Evolutionary conservation across 1,284 basidiomycete species (phyloP).

Genomic region (Salmacisia buchloeana): DNA sequence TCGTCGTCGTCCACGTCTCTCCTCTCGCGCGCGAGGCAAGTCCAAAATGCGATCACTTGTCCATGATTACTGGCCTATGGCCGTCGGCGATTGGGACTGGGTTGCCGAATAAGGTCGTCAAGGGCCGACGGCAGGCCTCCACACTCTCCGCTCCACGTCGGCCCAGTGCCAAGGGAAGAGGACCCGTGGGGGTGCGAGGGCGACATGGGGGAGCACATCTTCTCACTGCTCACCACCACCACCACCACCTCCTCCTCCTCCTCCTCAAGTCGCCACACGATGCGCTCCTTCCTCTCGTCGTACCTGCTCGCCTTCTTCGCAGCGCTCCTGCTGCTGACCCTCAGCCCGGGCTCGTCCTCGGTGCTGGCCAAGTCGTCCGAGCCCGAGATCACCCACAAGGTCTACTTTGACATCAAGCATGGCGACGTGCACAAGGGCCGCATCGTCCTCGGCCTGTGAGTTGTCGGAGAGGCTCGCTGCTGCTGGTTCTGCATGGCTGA

Average conservation of each 20-base stretch:
- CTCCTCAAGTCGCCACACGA: conserved; percentile 44
- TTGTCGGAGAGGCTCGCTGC: background rate
- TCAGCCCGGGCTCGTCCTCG: conserved; percentile 46
- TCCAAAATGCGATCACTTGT: too few relatives aligned
- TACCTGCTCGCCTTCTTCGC: conserved; percentile 52
- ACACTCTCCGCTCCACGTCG: too few relatives aligned
- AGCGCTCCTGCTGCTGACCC: conserved; percentile 50
- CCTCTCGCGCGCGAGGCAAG: too few relatives aligned
- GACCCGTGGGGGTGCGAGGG: too few relatives aligned
- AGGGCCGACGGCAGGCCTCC: too few relatives aligned
- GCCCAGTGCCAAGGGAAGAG: too few relatives aligned
- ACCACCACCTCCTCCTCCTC: too few relatives aligned
- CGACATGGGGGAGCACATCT: too few relatives aligned
- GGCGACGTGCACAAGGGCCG: conserved; percentile 40
- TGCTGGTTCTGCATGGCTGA: conserved; percentile 8
- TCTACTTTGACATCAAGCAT: conserved; percentile 49
- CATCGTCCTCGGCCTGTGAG: conserved; percentile 37
- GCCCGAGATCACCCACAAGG: conserved; percentile 31
- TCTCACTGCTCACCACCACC: background rate
- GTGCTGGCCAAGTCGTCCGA: background rate
- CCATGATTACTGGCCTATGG: too few relatives aligned
- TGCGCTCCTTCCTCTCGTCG: conserved; percentile 65
- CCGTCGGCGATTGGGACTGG: too few relatives aligned
- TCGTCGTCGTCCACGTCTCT: too few relatives aligned
- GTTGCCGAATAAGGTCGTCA: too few relatives aligned